These are phyloP conservation scores for Rutstroemia sp. DNA, from an alignment of 2,329 filamentous ascomycete genomes.

Conservation along the genomic window DNA sequence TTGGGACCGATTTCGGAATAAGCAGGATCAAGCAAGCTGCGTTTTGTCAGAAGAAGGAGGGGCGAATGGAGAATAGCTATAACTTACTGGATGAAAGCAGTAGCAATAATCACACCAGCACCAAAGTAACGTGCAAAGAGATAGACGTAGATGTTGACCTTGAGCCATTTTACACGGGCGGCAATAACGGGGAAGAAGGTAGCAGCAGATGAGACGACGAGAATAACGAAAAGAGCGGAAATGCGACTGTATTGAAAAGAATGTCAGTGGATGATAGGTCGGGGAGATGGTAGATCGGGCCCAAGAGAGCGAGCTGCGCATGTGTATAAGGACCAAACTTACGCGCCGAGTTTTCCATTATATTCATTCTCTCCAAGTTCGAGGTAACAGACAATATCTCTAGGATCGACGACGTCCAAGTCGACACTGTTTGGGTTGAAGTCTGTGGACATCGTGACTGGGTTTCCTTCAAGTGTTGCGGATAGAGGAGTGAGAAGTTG, in stretches of 20 bases:
- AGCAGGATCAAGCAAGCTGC: conserved; percentile 40
- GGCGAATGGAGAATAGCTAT: conserved; percentile 33
- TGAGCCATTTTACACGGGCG: conserved; percentile 46
- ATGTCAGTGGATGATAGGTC: background rate
- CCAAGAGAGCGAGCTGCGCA: background rate
- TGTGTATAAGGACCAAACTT: background rate
- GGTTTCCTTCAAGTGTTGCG: background rate
- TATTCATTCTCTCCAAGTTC: conserved; percentile 42
- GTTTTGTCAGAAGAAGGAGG: background rate
- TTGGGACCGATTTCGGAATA: conserved; percentile 37
- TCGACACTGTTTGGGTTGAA: conserved; percentile 32
- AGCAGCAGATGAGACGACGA: conserved; percentile 51
- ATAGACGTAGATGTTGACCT: conserved; percentile 58
- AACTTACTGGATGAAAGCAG: conserved; percentile 63
- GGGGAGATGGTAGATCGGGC: background rate
- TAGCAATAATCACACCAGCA: conserved; percentile 70
- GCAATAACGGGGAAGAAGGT: conserved; percentile 64
- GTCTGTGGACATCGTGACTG: background rate
- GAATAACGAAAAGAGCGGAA: conserved; percentile 68
- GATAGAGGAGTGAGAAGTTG: background rate
- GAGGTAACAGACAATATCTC: conserved; percentile 44
- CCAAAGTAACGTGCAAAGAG: conserved; percentile 62
- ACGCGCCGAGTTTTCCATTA: conserved; percentile 49
- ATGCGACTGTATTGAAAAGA: conserved; percentile 38
- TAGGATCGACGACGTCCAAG: conserved; percentile 35